Percentiles rank a stretch among this genome's conserved stretches.
These are phyloP conservation scores for Linum trigynum DNA, from an alignment of 345 rosid genomes.

Conservation along the genomic window DNA sequence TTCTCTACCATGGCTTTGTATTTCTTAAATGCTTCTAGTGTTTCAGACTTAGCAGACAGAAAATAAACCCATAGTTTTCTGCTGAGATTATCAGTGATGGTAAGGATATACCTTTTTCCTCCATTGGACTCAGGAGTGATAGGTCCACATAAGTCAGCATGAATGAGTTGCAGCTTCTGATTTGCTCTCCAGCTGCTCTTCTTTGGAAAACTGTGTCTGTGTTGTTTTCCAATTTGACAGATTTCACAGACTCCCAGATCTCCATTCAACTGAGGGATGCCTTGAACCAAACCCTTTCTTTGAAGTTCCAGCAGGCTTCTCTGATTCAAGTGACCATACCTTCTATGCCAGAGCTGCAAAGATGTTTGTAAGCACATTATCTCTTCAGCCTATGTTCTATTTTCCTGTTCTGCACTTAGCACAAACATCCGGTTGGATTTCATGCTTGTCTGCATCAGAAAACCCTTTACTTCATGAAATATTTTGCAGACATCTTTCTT, in stretches of 20 bases:
- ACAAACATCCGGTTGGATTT: no score
- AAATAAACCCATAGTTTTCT: neutral
- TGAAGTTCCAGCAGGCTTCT: no score
- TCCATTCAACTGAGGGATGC: no score
- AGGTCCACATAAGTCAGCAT: constrained; percentile 3
- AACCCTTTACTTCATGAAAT: no score
- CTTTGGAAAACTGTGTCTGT: neutral
- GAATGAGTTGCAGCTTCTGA: neutral
- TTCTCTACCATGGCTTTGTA: neutral
- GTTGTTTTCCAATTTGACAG: neutral
- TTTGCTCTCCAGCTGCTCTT: neutral
- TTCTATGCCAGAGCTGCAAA: no score
- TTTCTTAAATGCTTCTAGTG: neutral
- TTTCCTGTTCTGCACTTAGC: no score
- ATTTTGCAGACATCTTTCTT: no score
- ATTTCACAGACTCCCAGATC: neutral
- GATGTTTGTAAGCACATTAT: no score
- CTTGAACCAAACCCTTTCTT: no score
- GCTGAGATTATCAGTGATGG: neutral
- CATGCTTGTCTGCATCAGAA: no score
- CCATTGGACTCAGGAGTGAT: neutral
- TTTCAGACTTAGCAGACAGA: neutral
- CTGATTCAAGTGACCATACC: no score
- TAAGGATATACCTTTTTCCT: neutral
- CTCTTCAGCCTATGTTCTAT: no score